phyloP scores from a whole-genome alignment of 805 yeast species.

The Teunomyces atbi region DNA sequence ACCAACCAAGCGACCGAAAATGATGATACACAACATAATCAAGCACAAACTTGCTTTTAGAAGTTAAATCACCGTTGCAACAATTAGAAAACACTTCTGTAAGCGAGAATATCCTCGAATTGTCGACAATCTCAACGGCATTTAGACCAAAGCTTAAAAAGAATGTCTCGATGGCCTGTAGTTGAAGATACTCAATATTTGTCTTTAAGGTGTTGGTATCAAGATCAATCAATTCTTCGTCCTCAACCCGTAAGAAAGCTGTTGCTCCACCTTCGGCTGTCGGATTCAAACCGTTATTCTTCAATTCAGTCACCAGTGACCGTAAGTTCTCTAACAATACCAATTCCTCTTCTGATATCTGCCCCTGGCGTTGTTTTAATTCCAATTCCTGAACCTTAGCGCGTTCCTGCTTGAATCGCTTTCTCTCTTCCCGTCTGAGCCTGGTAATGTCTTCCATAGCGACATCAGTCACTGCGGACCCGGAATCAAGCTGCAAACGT shows the following conservation, averaged over 20 bases:
- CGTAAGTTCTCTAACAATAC: constrained; percentile 17
- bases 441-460: constrained; percentile 78
- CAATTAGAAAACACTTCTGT: constrained; percentile 26
- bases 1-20: constrained; percentile 89
- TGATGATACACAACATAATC: constrained; percentile 80
- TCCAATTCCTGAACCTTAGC: constrained; percentile 52
- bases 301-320: constrained; percentile 16
- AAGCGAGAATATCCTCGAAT: constrained; percentile 15
- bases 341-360: constrained; percentile 22
- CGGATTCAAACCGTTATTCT: constrained; percentile 10
- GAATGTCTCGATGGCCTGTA: constrained; percentile 73
- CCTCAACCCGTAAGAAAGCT: constrained; percentile 12
- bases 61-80: constrained; percentile 9
- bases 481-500: constrained; percentile 44
- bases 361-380: constrained; percentile 33
- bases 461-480: constrained; percentile 13
- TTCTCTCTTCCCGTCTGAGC: constrained; percentile 67
- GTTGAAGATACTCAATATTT: constrained; percentile 53
- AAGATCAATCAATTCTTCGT: constrained; percentile 16
- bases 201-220: constrained; percentile 12
- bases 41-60: constrained; percentile 37
- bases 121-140: constrained; percentile 35
- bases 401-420: constrained; percentile 68
- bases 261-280: constrained; percentile 4
- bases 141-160: constrained; percentile 63